Evolutionary conservation across 2,329 filamentous ascomycete species (phyloP).

Genomic region (Xylariaceae sp.): DNA sequence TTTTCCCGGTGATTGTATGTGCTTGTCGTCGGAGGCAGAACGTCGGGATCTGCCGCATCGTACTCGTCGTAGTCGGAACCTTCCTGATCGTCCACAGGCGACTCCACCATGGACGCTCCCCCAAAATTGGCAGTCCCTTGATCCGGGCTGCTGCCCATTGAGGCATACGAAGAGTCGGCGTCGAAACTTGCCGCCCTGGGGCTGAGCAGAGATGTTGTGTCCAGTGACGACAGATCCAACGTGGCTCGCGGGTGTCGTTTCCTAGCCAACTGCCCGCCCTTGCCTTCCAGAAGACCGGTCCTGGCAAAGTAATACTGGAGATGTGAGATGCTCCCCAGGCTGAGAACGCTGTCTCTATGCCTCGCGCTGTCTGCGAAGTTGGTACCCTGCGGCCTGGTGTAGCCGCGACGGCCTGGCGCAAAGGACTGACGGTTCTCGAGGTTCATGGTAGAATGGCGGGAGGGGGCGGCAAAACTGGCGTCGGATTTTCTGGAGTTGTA

Average conservation of each 20-base stretch:
- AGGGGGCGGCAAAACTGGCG: slow-evolving; percentile 28
- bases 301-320: slow-evolving; percentile 97
- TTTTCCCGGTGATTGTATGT: slow-evolving; percentile 86
- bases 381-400: slow-evolving; percentile 79
- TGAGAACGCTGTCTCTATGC: slow-evolving; percentile 91
- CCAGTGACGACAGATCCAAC: slow-evolving; percentile 50
- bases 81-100: slow-evolving; percentile 36
- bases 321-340: slow-evolving; percentile 91
- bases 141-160: slow-evolving; percentile 53
- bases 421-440: too few relatives aligned
- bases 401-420: slow-evolving; percentile 63
- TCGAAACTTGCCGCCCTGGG: slow-evolving; percentile 39
- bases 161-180: slow-evolving; percentile 52
- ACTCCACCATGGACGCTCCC: slow-evolving; percentile 35
- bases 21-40: slow-evolving; percentile 94
- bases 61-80: slow-evolving; percentile 51
- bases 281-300: slow-evolving; percentile 87
- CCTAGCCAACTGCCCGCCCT: slow-evolving; percentile 76
- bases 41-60: slow-evolving; percentile 60
- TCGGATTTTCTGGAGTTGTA: slow-evolving; percentile 40
- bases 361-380: slow-evolving; percentile 86
- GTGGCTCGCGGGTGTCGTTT: slow-evolving; percentile 55
- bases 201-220: slow-evolving; percentile 31
- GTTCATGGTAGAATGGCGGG: slow-evolving; percentile 39
- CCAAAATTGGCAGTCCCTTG: slow-evolving; percentile 33